These are phyloP conservation scores for Trichoderma sp. DNA, from an alignment of 2,329 filamentous ascomycete species.

Conservation along the genomic window DNA sequence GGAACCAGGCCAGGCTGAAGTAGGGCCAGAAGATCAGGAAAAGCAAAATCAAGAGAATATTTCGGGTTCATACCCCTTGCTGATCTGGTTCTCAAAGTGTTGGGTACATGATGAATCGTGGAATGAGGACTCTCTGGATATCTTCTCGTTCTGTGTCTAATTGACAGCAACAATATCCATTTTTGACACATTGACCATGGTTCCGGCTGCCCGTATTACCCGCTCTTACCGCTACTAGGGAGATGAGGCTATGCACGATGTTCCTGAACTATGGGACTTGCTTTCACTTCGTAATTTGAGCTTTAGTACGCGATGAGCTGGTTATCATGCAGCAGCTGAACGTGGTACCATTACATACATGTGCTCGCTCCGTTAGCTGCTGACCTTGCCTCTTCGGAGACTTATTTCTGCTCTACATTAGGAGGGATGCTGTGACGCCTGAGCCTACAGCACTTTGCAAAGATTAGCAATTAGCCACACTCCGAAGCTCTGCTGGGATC, in stretches of 20 bases:
- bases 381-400: slow-evolving; percentile 6
- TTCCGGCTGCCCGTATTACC: background rate
- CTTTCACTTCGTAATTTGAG: background rate
- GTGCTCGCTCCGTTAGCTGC: background rate
- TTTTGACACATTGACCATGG: background rate
- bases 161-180: background rate
- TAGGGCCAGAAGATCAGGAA: background rate
- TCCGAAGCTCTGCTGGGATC: background rate
- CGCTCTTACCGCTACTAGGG: background rate
- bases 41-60: background rate
- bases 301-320: background rate
- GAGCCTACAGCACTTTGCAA: background rate
- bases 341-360: background rate
- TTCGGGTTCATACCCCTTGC: background rate
- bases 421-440: background rate
- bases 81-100: background rate
- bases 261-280: background rate
- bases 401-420: background rate
- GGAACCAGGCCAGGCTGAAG: slow-evolving; percentile 7
- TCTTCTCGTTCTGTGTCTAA: background rate
- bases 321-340: slow-evolving; percentile 7
- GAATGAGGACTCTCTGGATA: background rate
- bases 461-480: background rate
- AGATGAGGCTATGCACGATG: background rate
- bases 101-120: background rate